Conservation (phyloP, 139 green algal genomes). For the Deuterostichococcus epilithicus region DNA sequence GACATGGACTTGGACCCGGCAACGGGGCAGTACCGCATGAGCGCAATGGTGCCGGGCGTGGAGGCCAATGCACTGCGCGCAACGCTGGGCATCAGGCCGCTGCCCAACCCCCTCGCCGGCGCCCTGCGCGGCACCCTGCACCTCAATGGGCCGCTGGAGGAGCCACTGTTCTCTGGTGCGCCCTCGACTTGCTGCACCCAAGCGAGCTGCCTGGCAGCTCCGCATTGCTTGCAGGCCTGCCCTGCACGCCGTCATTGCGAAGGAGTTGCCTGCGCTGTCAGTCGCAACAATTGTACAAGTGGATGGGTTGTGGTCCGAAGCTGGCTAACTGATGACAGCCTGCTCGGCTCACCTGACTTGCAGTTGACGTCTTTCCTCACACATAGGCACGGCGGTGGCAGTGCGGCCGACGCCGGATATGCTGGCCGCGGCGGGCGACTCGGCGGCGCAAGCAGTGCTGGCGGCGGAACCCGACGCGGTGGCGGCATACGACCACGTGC, state of each 20-base stretch:
- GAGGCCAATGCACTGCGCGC: conserved; percentile 87
- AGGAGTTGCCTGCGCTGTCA: too few species aligned
- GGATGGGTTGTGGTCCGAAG: too few species aligned
- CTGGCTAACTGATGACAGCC: too few species aligned
- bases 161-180: conserved; percentile 78
- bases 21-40: conserved; percentile 79
- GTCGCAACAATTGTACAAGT: too few species aligned
- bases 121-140: conserved; percentile 80
- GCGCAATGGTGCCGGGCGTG: conserved; percentile 57
- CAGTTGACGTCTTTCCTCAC: too few species aligned
- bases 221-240: too few species aligned
- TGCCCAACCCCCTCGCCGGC: conserved; percentile 71
- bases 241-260: too few species aligned
- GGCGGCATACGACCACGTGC: conserved; percentile 80
- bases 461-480: conserved; percentile 46
- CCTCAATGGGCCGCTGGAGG: conserved; percentile 83
- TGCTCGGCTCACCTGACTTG: too few species aligned
- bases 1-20: conserved; percentile 89
- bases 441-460: conserved; percentile 39
- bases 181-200: too few species aligned
- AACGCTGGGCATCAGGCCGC: conserved; percentile 73
- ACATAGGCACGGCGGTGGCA: conserved; percentile 29
- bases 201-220: too few species aligned
- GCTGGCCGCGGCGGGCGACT: conserved; percentile 29
- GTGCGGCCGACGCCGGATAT: conserved; percentile 19